phyloP scores from a whole-genome alignment of 2,329 filamentous ascomycete species.

The Trichoderma atrobrunneum region DNA sequence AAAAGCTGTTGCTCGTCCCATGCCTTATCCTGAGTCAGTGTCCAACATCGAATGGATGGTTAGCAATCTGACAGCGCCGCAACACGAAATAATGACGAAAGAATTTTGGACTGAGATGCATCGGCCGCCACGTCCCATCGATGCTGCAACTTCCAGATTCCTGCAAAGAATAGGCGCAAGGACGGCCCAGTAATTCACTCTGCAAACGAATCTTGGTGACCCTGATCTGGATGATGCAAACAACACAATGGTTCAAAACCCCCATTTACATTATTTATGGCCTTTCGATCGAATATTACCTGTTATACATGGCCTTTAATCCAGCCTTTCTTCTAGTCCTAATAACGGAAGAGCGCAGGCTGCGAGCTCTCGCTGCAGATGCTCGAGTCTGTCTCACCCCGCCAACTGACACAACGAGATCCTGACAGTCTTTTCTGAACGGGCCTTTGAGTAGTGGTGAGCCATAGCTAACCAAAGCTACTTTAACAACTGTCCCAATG shows the following conservation, averaged over 20 bases:
- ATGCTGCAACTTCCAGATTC: neutral
- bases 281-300: too few species aligned
- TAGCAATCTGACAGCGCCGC: neutral
- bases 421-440: neutral
- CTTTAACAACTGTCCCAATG: neutral
- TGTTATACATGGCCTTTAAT: neutral
- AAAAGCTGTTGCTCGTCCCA: neutral
- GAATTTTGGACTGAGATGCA: neutral
- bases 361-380: neutral
- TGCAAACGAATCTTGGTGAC: too few species aligned
- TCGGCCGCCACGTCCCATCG: neutral
- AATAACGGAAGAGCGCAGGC: neutral
- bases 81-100: constrained; percentile 2
- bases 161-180: constrained; percentile 6
- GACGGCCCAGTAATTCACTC: neutral
- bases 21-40: neutral
- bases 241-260: too few species aligned
- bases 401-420: neutral
- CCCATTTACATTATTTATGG: too few species aligned
- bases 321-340: neutral
- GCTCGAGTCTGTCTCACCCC: neutral
- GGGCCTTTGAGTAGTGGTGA: neutral
- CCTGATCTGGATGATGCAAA: too few species aligned
- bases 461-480: neutral
- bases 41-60: neutral